Evolutionary conservation across 2,329 filamentous ascomycete genomes (phyloP).

Genomic region (Colletotrichum trifolii): DNA sequence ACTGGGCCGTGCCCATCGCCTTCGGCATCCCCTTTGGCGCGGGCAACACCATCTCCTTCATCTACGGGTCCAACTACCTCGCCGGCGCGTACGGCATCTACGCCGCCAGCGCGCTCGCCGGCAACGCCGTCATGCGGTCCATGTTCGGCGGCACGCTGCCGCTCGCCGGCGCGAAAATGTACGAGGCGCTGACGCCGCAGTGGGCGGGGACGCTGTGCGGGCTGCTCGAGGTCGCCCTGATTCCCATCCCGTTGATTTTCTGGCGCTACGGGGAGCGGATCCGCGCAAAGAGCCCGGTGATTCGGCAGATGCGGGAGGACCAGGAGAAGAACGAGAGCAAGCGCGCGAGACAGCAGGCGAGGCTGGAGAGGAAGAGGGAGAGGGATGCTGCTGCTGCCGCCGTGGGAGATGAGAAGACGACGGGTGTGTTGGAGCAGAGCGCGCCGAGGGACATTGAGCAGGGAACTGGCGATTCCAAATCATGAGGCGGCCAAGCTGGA

Average conservation of each 20-base stretch:
- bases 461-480: conserved; percentile 2
- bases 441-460: conserved; percentile 23
- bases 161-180: conserved; percentile 79
- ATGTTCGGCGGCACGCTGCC: conserved; percentile 82
- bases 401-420: conserved; percentile 13
- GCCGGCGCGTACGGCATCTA: conserved; percentile 81
- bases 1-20: conserved; percentile 83
- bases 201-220: conserved; percentile 85
- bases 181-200: conserved; percentile 73
- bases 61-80: conserved; percentile 84
- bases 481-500: neutral
- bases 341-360: conserved; percentile 44
- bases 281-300: conserved; percentile 60
- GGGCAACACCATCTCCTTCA: conserved; percentile 83
- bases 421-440: conserved; percentile 11
- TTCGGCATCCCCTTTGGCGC: conserved; percentile 83
- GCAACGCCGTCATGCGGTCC: conserved; percentile 80
- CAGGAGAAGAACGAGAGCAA: conserved; percentile 51
- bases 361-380: conserved; percentile 40
- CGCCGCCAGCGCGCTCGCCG: conserved; percentile 82
- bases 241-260: conserved; percentile 85
- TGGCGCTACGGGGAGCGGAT: conserved; percentile 71
- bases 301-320: conserved; percentile 58
- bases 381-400: conserved; percentile 24
- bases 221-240: conserved; percentile 76